Base-by-base conservation (phyloP, 257 asterid species). In the Hygrophila difformis region DNA sequence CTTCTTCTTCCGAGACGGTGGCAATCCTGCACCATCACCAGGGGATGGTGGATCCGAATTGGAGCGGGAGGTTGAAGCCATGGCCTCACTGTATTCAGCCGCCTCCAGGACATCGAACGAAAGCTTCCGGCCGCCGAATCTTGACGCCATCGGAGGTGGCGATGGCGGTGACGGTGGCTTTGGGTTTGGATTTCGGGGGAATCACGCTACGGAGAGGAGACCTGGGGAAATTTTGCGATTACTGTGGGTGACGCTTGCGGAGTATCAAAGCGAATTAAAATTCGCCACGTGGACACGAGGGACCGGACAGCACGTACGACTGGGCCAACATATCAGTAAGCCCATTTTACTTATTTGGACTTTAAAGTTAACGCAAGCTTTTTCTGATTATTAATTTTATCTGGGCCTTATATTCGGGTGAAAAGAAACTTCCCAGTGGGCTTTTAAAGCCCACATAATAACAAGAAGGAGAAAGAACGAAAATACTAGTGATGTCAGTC, bases 71-170 rank as follows among this genome's bases (percentile, higher is more conserved):
- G 56, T 51, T 39, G 83, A 73, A 57, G 73, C 77, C 36, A 35
- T 26, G 7, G 39, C 52, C 54, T 74, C 77, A 46, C 73, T 79
- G 73, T 35, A 45, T 6, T 61, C 72, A 23, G 61, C 16, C 50
- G 49, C 33, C 18, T 72, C 55, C 19, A 84, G 81, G 59, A 82
- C 31, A 48, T 69, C 77, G 78, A 88, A 88, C 6, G 93, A 71
- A 6, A 79, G 69, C 55, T 76, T 74, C 3, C 87, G 84, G 41
- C 64, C 79, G 60, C 71, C 51, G 59, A 80, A 71, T 67, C 79
- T 62, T 67, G 66, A 36, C 23, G 37, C 37, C 37, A 33, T 33
- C 12, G 37, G 3, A 2, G 12, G 37, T 33, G 37, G 37, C 7
- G 29, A 7, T 24, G 29, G 29, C 7, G 29, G 7, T 24, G 29